Evolutionary conservation across 1,284 basidiomycete species (phyloP), one percentile per base, ranked within the genome.

Genomic region (Dichomitus squalens): DNA sequence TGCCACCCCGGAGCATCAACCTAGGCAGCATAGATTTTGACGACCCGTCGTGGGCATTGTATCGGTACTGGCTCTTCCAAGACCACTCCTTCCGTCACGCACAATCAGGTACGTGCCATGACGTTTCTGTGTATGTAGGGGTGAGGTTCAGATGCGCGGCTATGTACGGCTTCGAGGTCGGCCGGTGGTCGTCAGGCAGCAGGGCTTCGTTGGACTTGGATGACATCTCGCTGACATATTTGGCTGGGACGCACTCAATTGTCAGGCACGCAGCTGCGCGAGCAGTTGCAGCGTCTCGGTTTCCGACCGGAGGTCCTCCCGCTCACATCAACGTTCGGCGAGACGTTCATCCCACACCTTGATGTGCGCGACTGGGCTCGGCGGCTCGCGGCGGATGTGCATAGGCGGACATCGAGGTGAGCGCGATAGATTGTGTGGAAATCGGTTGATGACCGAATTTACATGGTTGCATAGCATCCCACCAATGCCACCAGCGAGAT

Each of bases 251-350:
- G 25, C 29, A 11, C 11, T n/a, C 44, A 21, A 31, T 36, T n/a
- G 31, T 23, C 44, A 52, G 51, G 20, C 11, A 20, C 23, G 6
- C 31, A 52, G 14, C 34, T 52, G 29, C 51, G 33, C 38, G 38
- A 44, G 21, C 31, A 34, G 21, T 33, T 52, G 33, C 5, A 4
- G 27, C 40, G 43, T 7, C 34, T 52, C 3, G 27, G 41, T 6
- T 52, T 52, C 41, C 51, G 51, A 8, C 40, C 33, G 41, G 51
- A 52, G 23, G 41, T 52, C n/a, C 16, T 52, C 8, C 34, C 40
- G 41, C 51, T 44, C 23, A 41, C 51, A 3, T 21, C 41, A 5
- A 31, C 11, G 16, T 52, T 52, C 20, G 31, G 33, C 29, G 51
- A 52, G 33, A 31, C 39, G 23, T 35, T n/a, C 20, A 33, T 46